These are phyloP conservation scores for Xylaria castorea DNA, from an alignment of 495 filamentous ascomycete genomes.

Conservation along the genomic window DNA sequence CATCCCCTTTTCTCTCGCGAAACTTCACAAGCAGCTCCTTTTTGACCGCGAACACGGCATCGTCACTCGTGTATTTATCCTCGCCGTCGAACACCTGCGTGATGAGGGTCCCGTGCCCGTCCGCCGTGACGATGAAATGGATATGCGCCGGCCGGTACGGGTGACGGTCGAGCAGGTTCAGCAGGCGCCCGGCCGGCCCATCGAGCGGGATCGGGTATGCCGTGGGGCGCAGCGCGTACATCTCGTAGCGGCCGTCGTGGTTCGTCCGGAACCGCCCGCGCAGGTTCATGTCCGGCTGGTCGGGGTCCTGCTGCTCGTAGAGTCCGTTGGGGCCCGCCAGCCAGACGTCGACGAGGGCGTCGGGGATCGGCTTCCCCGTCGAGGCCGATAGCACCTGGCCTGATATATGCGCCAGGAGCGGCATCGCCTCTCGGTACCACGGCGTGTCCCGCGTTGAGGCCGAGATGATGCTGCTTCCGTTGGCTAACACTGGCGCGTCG, in stretches of 20 bases:
- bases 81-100: conserved; percentile 78
- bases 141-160: conserved; percentile 79
- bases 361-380: conserved; percentile 64
- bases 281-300: conserved; percentile 76
- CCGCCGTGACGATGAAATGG: conserved; percentile 67
- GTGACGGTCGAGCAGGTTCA: conserved; percentile 68
- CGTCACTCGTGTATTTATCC: conserved; percentile 67
- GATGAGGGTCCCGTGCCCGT: conserved; percentile 59
- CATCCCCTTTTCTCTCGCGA: conserved; percentile 61
- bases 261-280: conserved; percentile 75
- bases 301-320: conserved; percentile 79
- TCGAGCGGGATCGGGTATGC: conserved; percentile 76
- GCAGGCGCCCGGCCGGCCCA: conserved; percentile 61
- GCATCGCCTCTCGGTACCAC: conserved; percentile 53
- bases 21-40: conserved; percentile 75
- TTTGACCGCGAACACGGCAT: conserved; percentile 81
- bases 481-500: conserved; percentile 66
- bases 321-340: conserved; percentile 77
- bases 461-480: conserved; percentile 67
- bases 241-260: conserved; percentile 65
- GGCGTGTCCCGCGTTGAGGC: conserved; percentile 33
- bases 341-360: conserved; percentile 77
- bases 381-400: conserved; percentile 65
- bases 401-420: conserved; percentile 66
- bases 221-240: conserved; percentile 73